A percentile compares a stretch with the other conserved stretches of the same genome.
phyloP scores from a whole-genome alignment of 495 filamentous ascomycete species.

The Penicillium coffeae region DNA sequence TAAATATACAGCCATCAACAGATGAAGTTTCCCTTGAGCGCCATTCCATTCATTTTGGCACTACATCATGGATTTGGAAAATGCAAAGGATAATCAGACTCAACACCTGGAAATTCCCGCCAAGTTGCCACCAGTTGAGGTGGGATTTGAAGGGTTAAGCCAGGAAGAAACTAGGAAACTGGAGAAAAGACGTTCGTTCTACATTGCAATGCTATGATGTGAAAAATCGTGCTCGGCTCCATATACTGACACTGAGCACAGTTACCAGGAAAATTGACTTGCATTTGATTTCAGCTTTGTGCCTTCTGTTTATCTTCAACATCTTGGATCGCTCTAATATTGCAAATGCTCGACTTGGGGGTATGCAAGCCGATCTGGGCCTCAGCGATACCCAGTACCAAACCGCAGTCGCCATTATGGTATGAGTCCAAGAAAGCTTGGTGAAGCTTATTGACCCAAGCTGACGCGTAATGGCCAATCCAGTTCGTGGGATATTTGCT shows the following conservation, averaged over 20 bases:
- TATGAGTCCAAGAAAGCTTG: constrained; percentile 1
- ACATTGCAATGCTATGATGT: no score
- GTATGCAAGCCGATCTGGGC: constrained; percentile 20
- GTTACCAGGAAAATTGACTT: constrained; percentile 37
- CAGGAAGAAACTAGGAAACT: not conserved
- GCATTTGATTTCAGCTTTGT: constrained; percentile 30
- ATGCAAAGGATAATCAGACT: not conserved
- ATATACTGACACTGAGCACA: not conserved
- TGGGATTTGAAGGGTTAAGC: constrained; percentile 2
- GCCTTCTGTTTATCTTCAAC: constrained; percentile 34
- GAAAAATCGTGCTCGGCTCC: not conserved
- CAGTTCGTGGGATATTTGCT: constrained; percentile 40
- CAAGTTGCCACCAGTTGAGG: not conserved
- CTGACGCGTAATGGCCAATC: no score
- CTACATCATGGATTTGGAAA: constrained; percentile 5
- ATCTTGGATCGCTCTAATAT: constrained; percentile 28
- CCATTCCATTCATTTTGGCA: no score
- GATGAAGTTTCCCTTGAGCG: no score
- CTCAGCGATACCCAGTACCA: constrained; percentile 22
- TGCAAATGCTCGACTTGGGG: constrained; percentile 26
- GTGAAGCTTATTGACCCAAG: not conserved
- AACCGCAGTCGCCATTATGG: constrained; percentile 19
- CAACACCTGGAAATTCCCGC: constrained; percentile 1
- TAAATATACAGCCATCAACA: no score
- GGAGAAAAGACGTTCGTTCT: constrained; percentile 4